Conservation (phyloP, 106 monocot species). For the Phalaenopsis aphrodite region DNA sequence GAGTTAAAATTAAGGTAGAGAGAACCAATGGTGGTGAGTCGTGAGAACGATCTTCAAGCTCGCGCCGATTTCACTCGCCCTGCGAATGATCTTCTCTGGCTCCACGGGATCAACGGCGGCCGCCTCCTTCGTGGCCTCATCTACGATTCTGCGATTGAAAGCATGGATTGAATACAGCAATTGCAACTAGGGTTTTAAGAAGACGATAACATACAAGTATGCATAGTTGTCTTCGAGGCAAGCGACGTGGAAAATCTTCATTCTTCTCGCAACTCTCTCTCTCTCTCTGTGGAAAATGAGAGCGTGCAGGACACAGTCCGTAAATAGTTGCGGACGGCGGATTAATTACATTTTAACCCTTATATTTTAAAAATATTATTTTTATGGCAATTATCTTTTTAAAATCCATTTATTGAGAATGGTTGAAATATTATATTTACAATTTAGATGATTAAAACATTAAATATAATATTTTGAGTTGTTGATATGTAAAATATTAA, state of each 20-base stretch:
- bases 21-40: conserved; percentile 91
- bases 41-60: conserved; percentile 75
- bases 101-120: conserved; percentile 94
- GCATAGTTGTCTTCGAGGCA: conserved; percentile 92
- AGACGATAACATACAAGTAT: conserved; percentile 71
- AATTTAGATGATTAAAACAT: no score
- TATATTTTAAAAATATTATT: no score
- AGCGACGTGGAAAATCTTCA: conserved; percentile 76
- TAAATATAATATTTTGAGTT: no score
- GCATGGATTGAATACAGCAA: no score
- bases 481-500: no score
- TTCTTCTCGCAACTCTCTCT: conserved; percentile 1
- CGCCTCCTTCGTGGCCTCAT: conserved; percentile 62
- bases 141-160: conserved; percentile 47
- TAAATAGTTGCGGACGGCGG: no score
- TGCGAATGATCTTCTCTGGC: conserved; percentile 69
- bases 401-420: no score
- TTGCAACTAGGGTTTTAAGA: conserved; percentile 5
- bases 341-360: no score
- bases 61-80: conserved; percentile 58
- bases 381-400: no score
- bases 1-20: not conserved
- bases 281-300: not conserved
- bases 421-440: no score
- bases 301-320: no score